Base-by-base conservation (phyloP, 306 rosid genomes). In the Potentilla sterilis region DNA sequence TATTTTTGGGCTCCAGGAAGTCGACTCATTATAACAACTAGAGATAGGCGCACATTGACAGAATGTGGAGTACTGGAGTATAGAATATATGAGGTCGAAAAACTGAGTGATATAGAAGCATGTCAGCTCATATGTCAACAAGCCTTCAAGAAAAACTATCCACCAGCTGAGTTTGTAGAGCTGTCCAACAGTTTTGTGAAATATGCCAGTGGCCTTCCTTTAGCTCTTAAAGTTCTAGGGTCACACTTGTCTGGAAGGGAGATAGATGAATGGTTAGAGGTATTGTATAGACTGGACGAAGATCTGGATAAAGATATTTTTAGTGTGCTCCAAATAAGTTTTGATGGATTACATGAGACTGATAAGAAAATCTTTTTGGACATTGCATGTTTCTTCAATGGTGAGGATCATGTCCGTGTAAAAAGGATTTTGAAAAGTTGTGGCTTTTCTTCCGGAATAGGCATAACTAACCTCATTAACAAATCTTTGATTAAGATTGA, bases 361-460 rank as follows among this genome's bases (percentile, higher is more conserved):
- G 37, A 68, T 4, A 68, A 14, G 72, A 41, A 41, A 4, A 68
- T 68, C 21, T 68, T 68, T 48, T 48, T 78, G 15, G 81, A 78
- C 64, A 48, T 78, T 78, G 77, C 81, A 5, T 78, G 81, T 38
- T 78, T 71, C 55, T 78, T 78, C 24, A 78, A 63, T 43, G 69
- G 73, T 28, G 69, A 78, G 59, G 69, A 75, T 11, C 55, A 72
- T 55, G 4, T 18, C 7, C 81, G 28, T 47, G 67, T 68, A 16
- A 51, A 37, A 40, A 68, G 4, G 54, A 72, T 79, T 51, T 43
- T 79, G 4, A 14, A 2, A 51, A 2, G 75, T 49, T 79, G 69
- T 51, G 12, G 18, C 0, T 73, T 79, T 54, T 41, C 1, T 65
- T 71, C 82, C 3, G 12, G 6, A 19, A 28, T 11, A 18, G 82